These are phyloP conservation scores for Oryza nivara DNA, from an alignment of 176 grass and related monocot genomes.

Conservation along the genomic window DNA sequence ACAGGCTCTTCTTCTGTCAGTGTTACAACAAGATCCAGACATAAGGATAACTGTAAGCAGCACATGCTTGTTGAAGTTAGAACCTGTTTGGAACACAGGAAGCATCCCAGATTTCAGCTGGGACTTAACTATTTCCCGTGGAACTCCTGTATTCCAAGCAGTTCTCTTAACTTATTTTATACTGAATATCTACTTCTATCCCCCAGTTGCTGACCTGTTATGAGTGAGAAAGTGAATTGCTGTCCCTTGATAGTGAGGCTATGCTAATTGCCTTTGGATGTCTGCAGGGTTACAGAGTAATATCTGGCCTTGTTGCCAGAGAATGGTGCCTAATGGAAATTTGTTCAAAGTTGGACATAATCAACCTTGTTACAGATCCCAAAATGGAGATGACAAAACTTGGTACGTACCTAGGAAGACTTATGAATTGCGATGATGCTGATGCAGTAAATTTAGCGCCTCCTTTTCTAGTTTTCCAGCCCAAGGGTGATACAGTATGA, in stretches of 20 bases:
- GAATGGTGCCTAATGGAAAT: conserved; percentile 87
- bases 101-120: not conserved
- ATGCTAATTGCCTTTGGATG: conserved; percentile 24
- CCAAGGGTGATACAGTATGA: not conserved
- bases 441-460: not conserved
- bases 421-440: not conserved
- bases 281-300: conserved; percentile 74
- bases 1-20: conserved; percentile 81
- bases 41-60: conserved; percentile 81
- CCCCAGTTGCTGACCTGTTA: not conserved
- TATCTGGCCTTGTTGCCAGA: conserved; percentile 65
- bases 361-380: conserved; percentile 71
- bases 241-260: not conserved
- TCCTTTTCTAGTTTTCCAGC: conserved; percentile 7
- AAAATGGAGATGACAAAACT: conserved; percentile 70
- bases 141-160: not conserved
- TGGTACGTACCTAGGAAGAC: conserved; percentile 47
- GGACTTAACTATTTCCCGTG: not conserved
- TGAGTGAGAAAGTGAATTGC: conserved; percentile 2
- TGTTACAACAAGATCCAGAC: conserved; percentile 77
- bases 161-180: not conserved
- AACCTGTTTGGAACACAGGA: not conserved
- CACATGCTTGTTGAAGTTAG: conserved; percentile 19
- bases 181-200: conserved; percentile 32
- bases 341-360: conserved; percentile 77